Percentiles rank a stretch among this genome's conserved stretches.
Evolutionary conservation across 148 eudicot genomes (phyloP).

Genomic region (Silene latifolia): DNA sequence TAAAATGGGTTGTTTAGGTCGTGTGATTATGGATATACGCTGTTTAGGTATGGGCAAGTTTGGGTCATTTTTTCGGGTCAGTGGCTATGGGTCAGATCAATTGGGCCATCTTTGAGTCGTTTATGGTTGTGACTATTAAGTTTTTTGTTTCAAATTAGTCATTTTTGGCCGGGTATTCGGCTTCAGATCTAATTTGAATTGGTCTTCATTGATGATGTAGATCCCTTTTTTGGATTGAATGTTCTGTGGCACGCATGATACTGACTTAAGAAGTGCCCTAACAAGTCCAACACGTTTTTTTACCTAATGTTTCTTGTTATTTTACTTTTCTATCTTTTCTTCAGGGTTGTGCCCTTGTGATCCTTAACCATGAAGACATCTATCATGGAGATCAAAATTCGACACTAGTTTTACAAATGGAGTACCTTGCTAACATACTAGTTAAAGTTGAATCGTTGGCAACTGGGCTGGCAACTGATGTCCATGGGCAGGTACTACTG

Average conservation of each 20-base stretch:
- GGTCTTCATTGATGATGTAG: too few species aligned
- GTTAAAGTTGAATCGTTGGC: conserved; percentile 78
- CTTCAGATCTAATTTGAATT: too few species aligned
- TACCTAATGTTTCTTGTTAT: not conserved
- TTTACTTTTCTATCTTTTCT: conserved; percentile 5
- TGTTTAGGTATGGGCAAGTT: too few species aligned
- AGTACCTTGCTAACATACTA: conserved; percentile 59
- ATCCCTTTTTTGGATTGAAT: not conserved
- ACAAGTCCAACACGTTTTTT: not conserved
- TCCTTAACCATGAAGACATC: conserved; percentile 72
- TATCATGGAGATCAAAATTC: conserved; percentile 48
- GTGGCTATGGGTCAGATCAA: too few species aligned
- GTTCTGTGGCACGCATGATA: not conserved
- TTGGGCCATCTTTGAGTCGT: too few species aligned
- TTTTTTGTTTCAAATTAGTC: too few species aligned
- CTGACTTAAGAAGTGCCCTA: not conserved
- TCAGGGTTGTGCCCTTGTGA: conserved; percentile 65
- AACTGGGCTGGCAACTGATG: conserved; percentile 83
- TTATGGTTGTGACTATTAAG: too few species aligned
- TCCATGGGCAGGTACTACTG: conserved; percentile 81
- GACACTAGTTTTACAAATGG: conserved; percentile 51
- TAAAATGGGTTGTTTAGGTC: too few species aligned
- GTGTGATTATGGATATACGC: too few species aligned
- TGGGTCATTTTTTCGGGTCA: too few species aligned
- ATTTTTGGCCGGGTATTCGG: too few species aligned